Evolutionary conservation across 2,329 filamentous ascomycete genomes (phyloP).

Genomic region (Aureobasidium sp.): DNA sequence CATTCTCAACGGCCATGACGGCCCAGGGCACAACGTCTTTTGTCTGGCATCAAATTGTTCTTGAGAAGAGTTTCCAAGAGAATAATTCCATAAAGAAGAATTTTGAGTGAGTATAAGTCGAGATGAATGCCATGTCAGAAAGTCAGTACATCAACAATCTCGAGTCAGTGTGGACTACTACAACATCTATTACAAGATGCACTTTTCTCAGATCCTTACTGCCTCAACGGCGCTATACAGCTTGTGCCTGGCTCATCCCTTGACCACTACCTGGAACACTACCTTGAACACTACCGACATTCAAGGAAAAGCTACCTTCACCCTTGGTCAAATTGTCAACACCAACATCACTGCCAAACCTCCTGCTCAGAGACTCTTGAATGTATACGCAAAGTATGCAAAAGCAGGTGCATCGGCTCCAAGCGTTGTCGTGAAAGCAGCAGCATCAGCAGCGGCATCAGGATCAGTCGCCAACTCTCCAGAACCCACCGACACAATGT

Average conservation of each 20-base stretch:
- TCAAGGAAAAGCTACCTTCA: background rate
- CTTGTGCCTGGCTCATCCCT: background rate
- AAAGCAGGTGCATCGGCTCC: constrained; percentile 8
- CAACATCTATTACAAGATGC: background rate
- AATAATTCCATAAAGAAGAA: too few relatives aligned
- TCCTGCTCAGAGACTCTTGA: background rate
- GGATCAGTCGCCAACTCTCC: background rate
- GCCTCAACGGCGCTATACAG: background rate
- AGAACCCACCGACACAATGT: constrained; percentile 19
- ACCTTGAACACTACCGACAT: background rate
- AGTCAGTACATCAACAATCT: background rate
- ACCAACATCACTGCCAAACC: background rate
- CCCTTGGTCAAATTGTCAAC: background rate
- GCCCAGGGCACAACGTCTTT: background rate
- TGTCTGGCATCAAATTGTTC: background rate
- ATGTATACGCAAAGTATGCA: background rate
- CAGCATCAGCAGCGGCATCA: background rate
- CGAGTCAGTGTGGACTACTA: background rate
- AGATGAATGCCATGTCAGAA: background rate
- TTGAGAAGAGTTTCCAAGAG: too few relatives aligned
- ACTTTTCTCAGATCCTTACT: background rate
- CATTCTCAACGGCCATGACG: constrained; percentile 5
- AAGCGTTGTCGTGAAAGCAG: background rate
- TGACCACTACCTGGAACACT: background rate
- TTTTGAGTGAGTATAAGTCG: too few relatives aligned